Conservation (phyloP, 768 basidiomycete species). For the Mycena polygramma region DNA sequence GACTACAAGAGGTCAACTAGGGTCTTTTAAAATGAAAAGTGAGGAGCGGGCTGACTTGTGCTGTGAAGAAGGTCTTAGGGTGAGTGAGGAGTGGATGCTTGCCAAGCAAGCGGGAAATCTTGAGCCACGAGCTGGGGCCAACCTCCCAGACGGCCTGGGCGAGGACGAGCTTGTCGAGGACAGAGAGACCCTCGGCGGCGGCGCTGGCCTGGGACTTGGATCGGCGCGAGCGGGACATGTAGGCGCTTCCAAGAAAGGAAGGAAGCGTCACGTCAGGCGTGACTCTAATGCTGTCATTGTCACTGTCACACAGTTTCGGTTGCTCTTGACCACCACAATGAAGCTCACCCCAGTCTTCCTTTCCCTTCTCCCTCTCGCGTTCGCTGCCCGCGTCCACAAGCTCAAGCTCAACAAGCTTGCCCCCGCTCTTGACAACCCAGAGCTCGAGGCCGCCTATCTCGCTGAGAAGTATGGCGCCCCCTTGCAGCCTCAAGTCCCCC, state of each 20-base stretch:
- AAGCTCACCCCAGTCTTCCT: slow-evolving; percentile 44
- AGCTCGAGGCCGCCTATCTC: slow-evolving; percentile 85
- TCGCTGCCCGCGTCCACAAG: slow-evolving; percentile 76
- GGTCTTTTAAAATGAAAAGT: neutral
- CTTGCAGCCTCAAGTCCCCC: slow-evolving; percentile 61
- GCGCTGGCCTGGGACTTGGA: slow-evolving; percentile 35
- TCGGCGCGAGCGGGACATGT: slow-evolving; percentile 38
- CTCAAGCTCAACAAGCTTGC: slow-evolving; percentile 92
- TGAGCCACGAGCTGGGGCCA: slow-evolving; percentile 77
- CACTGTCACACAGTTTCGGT: neutral
- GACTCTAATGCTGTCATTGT: too few relatives aligned
- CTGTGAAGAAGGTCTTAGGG: slow-evolving; percentile 74
- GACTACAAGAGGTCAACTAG: slow-evolving; percentile 60
- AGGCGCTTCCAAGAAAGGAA: too few relatives aligned
- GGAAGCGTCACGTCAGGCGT: too few relatives aligned
- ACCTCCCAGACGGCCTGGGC: slow-evolving; percentile 90
- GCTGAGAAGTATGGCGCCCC: slow-evolving; percentile 92
- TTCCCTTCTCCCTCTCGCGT: slow-evolving; percentile 63
- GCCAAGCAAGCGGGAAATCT: slow-evolving; percentile 73
- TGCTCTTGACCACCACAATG: slow-evolving; percentile 55
- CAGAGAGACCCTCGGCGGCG: slow-evolving; percentile 36
- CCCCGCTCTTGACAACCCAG: slow-evolving; percentile 68
- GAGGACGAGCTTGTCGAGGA: slow-evolving; percentile 81
- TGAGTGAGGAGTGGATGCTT: slow-evolving; percentile 78
- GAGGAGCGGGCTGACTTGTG: slow-evolving; percentile 63